Conservation (phyloP, 2,329 filamentous ascomycete species). For the Aphanocladium album region DNA sequence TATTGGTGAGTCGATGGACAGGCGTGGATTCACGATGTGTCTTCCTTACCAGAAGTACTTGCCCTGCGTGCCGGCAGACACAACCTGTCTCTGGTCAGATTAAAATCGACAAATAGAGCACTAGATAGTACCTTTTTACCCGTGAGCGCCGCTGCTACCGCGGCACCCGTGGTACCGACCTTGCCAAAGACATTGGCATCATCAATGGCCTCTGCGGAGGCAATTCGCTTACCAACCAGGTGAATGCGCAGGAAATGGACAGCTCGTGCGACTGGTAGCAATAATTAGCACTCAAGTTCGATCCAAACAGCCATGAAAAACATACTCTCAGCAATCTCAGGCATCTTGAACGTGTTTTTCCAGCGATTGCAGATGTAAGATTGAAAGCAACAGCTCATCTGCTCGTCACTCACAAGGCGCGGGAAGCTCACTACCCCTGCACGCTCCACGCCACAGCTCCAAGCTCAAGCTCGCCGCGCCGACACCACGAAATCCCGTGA, state of each 20-base stretch:
- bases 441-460: neutral
- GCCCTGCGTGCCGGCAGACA: constrained; percentile 74
- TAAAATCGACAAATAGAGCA: neutral
- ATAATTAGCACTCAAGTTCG: constrained; percentile 7
- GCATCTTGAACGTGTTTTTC: constrained; percentile 38
- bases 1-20: neutral
- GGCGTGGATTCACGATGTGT: neutral
- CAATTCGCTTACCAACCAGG: constrained; percentile 78
- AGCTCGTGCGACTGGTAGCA: constrained; percentile 66
- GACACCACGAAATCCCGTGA: constrained; percentile 31
- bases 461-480: neutral
- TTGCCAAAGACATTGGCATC: constrained; percentile 89
- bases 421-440: neutral
- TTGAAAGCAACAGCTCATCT: neutral
- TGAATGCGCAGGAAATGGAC: constrained; percentile 80
- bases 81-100: constrained; percentile 33
- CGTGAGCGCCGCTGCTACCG: constrained; percentile 67
- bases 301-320: neutral
- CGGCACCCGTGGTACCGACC: constrained; percentile 70
- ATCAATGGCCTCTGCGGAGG: constrained; percentile 64
- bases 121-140: constrained; percentile 56
- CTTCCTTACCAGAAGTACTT: constrained; percentile 82
- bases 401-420: neutral
- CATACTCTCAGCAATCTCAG: constrained; percentile 58
- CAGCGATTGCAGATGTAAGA: neutral